Evolutionary conservation across 768 basidiomycete species (phyloP).

Genomic region (Russula sp.): DNA sequence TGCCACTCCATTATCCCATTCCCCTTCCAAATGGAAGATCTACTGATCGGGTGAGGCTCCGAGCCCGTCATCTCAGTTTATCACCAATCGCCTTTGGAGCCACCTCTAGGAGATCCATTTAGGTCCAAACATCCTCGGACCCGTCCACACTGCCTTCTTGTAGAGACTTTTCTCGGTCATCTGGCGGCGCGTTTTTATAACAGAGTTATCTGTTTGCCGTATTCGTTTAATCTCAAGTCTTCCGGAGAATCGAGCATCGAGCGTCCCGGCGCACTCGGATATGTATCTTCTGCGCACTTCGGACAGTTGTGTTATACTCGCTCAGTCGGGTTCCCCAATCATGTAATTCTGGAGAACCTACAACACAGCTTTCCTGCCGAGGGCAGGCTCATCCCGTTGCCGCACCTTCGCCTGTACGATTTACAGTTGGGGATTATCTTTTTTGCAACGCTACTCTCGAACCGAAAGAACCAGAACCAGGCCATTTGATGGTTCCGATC

Average conservation of each 20-base stretch:
- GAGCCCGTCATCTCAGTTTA: neutral
- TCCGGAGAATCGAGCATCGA: neutral
- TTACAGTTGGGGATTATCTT: neutral
- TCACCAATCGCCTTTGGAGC: neutral
- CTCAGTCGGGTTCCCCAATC: neutral
- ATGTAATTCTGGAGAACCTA: neutral
- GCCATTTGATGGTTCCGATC: neutral
- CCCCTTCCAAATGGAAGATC: neutral
- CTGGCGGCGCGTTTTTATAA: neutral
- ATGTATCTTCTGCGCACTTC: neutral
- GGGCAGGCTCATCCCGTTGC: neutral
- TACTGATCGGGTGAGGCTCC: neutral
- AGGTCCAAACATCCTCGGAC: constrained; percentile 6
- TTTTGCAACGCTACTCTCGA: neutral
- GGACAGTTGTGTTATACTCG: neutral
- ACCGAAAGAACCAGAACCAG: neutral
- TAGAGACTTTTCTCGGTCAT: neutral
- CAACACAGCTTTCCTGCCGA: neutral
- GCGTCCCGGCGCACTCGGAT: constrained; percentile 7
- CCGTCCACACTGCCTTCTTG: neutral
- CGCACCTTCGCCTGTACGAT: neutral
- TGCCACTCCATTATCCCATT: neutral
- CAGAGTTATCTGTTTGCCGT: neutral
- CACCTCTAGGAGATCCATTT: neutral
- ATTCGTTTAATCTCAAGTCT: neutral